Evolutionary conservation across 2,329 filamentous ascomycete species (phyloP), one percentile per base, ranked within the genome.

Genomic region (Calonectria pseudoreteaudii): DNA sequence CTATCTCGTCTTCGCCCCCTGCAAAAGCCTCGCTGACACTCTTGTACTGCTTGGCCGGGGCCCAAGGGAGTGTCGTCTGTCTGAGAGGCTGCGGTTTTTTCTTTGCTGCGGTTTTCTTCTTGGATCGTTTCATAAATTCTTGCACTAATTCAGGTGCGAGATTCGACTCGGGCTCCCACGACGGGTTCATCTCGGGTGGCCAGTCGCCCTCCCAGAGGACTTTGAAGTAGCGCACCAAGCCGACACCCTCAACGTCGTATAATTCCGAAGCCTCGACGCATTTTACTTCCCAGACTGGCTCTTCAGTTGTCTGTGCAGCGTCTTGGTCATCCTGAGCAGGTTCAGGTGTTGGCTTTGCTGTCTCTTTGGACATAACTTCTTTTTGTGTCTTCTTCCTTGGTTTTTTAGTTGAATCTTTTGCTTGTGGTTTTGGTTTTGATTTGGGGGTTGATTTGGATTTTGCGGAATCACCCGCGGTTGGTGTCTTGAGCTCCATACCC

Each of bases 151-250:
- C 72, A 0, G 79, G 70, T 0, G 87, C 81, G 3, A 92, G 86
- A 67, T 91, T 90, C 4, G 85, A 85, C 74, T 88, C 86, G 0
- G 90, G 90, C 77, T 92, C 90, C 90, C 90, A 92, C 0, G 90
- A 89, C 0, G 89, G 88, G 69, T 92, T 91, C 78, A 91, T 86
- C 11, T 87, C 87, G 0, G 85, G 81, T 0, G 90, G 89, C 90
- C 90, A 92, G 72, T 90, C 81, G 10, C 90, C 90, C 56, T 86
- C 87, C 90, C 90, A 92, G 9, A 87, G 86, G 1, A 92, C 89
- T 36, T 87, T 83, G 80, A 89, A 92, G 71, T 85, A 86, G 4
- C 87, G 86, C 1, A 86, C 82, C 0, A 78, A 62, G 11, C 81
- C 81, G 2, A 77, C 79, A 6, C 84, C 84, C 16, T 85, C 82